Evolutionary conservation across 306 rosid genomes (phyloP).

Genomic region (Ammopiptanthus mongolicus): DNA sequence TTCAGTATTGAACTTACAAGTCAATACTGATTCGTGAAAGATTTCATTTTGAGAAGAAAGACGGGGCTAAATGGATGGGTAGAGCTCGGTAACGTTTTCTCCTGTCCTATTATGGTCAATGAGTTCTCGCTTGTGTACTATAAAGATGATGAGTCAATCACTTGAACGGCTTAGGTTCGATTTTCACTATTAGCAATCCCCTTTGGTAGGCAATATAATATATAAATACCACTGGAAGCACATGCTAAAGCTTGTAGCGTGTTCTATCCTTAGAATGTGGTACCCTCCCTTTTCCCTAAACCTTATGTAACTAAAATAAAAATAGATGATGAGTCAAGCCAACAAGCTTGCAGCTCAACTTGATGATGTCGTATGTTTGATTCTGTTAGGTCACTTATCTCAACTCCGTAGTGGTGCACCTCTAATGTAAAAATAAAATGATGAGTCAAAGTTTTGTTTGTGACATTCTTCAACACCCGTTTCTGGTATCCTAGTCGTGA

Average conservation of each 20-base stretch:
- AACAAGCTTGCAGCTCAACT: neutral
- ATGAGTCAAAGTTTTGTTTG: conserved; percentile 2
- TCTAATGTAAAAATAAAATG: neutral
- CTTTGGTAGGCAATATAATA: neutral
- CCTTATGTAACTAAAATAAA: neutral
- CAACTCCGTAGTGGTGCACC: neutral
- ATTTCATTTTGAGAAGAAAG: conserved; percentile 12
- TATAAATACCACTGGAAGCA: neutral
- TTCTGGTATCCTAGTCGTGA: neutral
- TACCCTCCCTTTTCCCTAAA: neutral
- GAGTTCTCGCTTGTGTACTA: neutral
- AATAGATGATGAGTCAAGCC: neutral
- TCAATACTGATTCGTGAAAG: conserved; percentile 20
- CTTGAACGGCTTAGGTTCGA: conserved; percentile 8
- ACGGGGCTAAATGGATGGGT: conserved; percentile 19
- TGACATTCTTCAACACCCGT: neutral
- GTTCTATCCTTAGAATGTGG: neutral
- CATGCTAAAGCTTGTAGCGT: neutral
- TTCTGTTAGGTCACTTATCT: neutral
- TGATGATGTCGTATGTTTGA: neutral
- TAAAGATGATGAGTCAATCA: neutral
- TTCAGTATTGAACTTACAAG: conserved; percentile 26
- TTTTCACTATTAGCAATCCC: neutral
- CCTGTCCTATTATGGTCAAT: neutral
- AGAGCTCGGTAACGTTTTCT: conserved; percentile 10